phyloP scores from a whole-genome alignment of 495 filamentous ascomycete genomes.

The Tuber melanosporum region DNA sequence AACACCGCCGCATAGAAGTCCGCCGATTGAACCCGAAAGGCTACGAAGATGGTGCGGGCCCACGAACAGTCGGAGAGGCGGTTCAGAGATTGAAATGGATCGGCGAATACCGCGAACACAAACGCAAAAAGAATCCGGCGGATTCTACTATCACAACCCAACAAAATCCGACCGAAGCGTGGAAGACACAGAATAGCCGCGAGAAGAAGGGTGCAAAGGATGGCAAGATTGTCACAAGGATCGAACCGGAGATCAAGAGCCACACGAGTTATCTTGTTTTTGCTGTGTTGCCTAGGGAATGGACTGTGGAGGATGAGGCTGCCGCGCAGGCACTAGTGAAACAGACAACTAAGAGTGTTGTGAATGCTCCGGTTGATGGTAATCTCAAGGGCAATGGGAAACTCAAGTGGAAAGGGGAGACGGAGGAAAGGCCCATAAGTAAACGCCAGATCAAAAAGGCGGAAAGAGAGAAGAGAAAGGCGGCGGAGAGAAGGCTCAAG shows the following conservation, averaged over 20 bases:
- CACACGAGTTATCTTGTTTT: slow-evolving; percentile 96
- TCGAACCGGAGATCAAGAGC: slow-evolving; percentile 82
- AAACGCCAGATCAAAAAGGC: slow-evolving; percentile 35
- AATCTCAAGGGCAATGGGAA: slow-evolving; percentile 48
- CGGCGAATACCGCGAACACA: slow-evolving; percentile 47
- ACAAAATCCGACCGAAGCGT: slow-evolving; percentile 17
- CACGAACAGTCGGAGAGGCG: slow-evolving; percentile 66
- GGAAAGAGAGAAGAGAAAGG: slow-evolving; percentile 31
- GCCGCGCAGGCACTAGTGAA: slow-evolving; percentile 49
- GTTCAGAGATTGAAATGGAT: slow-evolving; percentile 62
- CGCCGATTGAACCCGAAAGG: slow-evolving; percentile 55
- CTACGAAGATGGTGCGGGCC: slow-evolving; percentile 54
- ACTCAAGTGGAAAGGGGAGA: slow-evolving; percentile 53
- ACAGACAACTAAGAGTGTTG: slow-evolving; percentile 35
- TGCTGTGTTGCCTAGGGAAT: slow-evolving; percentile 76
- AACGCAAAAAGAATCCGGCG: slow-evolving; percentile 27
- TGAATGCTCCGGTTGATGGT: slow-evolving; percentile 46
- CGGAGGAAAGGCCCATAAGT: slow-evolving; percentile 39
- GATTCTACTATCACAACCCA: slow-evolving; percentile 10
- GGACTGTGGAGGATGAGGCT: slow-evolving; percentile 78
- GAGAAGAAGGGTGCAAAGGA: slow-evolving; percentile 43
- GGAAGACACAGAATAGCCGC: slow-evolving; percentile 35
- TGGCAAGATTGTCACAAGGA: slow-evolving; percentile 68
- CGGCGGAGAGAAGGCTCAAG: neutral
- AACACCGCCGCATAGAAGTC: slow-evolving; percentile 68